Evolutionary conservation across 2,329 filamentous ascomycete genomes (phyloP), one percentile per base, ranked within the genome.

Genomic region (Claviceps digitariae): DNA sequence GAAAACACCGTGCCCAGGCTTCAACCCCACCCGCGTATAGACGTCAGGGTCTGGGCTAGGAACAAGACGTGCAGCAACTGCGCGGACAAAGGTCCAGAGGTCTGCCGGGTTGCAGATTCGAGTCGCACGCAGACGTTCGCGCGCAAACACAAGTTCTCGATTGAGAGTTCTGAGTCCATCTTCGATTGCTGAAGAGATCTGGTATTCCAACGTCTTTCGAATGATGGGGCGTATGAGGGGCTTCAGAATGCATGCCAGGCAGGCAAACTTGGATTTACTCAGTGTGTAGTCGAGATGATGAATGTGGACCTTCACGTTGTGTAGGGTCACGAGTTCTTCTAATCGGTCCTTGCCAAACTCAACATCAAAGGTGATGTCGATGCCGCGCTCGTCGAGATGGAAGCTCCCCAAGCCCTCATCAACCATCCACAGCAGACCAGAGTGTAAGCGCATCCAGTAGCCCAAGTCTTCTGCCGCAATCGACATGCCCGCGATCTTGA

Each of bases 381-480:
- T 82, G 20, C 91, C 91, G 21, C 87, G 81, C 60, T 91, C 83
- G 66, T 96, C 91, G 5, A 97, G 79, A 46, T 81, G 80, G 67
- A 97, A 90, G 31, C 85, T 88, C 5, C 86, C 88, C 48, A 96
- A 86, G 4, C 91, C 91, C 65, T 90, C 79, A 61, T 95, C 90
- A 2, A 81, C 79, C 31, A 95, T 75, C 25, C 82, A 82, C 49
- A 95, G 73, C 2, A 94, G 66, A 2, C 87, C 83, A 15, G 82
- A 81, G 65, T 93, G 90, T 0, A 87, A 77, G 10, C 86, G 85
- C 34, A 96, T 72, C 82, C 90, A 94, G 71, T 90, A 97, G 25
- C 91, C 91, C 34, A 97, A 75, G 57, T 96, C 90, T 25, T 91
- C 82, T 2, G 90, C 90, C 43, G 86, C 83, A 52, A 93, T 76